Evolutionary conservation across 345 rosid genomes (phyloP).

Genomic region (Theobroma cacao): DNA sequence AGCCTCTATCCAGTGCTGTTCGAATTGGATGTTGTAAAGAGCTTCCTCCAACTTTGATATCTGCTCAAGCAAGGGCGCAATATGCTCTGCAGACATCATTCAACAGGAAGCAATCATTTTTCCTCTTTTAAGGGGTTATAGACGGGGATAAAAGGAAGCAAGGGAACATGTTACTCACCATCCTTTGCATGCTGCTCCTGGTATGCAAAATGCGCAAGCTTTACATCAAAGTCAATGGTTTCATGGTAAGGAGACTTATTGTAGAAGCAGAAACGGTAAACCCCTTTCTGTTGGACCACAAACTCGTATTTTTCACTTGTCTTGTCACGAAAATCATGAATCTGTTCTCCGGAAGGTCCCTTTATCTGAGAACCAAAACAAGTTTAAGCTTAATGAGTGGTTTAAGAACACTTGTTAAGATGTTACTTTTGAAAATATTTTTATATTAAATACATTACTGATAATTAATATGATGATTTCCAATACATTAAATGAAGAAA

Average conservation of each 20-base stretch:
- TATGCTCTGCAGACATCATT: constrained; percentile 49
- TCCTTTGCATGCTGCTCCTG: constrained; percentile 71
- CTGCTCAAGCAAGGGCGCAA: constrained; percentile 57
- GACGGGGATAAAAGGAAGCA: no score
- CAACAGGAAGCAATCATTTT: background rate
- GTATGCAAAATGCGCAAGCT: constrained; percentile 57
- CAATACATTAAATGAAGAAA: background rate
- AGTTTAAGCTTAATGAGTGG: no score
- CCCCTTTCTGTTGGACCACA: constrained; percentile 54
- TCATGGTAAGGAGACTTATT: constrained; percentile 76
- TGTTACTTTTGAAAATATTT: no score
- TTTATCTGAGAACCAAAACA: constrained; percentile 38
- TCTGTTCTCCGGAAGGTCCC: constrained; percentile 55
- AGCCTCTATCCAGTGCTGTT: constrained; percentile 82
- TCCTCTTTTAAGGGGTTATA: background rate
- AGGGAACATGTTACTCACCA: constrained; percentile 28
- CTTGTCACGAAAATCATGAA: constrained; percentile 63
- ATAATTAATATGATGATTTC: no score
- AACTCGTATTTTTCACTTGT: constrained; percentile 58
- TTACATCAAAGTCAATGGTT: constrained; percentile 67
- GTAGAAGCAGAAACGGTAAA: constrained; percentile 63
- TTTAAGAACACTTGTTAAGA: no score
- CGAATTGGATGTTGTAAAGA: constrained; percentile 68
- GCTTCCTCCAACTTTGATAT: constrained; percentile 66
- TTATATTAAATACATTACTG: no score